Base-by-base conservation (phyloP, 1,139 yeast genomes). In the Nakaseomyces kungkrabaensis region DNA sequence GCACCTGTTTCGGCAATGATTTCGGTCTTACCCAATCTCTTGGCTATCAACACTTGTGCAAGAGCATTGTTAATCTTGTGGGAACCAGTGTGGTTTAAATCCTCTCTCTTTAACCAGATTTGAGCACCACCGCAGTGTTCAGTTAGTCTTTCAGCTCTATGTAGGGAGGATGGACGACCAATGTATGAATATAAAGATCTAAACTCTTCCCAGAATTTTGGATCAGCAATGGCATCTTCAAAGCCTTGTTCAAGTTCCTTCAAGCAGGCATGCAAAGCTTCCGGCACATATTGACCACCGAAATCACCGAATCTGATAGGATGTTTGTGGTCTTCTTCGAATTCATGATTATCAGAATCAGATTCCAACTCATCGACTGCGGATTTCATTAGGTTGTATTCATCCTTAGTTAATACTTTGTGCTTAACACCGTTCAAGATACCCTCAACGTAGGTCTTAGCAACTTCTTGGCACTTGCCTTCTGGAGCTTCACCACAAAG, bases 1-100 rank as follows among this genome's bases (percentile, higher is more conserved):
- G 99, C 99, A 69, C 99, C 99, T 44, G 99, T 92, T 73, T 92
- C 99, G 44, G 99, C 99, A 67, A 92, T 92, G 54, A 92, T 80
- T 60, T 85, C 82, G 54, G 74, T 81, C 74, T 92, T 92, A 47
- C 98, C 98, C 59, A 94, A 75, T 68, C 98, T 79, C 68, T 78
- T 86, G 37, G 98, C 98, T 59, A 92, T 76, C 54, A 92, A 75
- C 26, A 88, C 92, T 73, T 92, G 99, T 24, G 97, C 97, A 56
- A 92, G 72, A 27, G 98, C 97, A 63, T 92, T 92, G 71, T 92
- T 92, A 67, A 92, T 92, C 72, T 92, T 92, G 72, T 92, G 99
- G 40, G 96, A 86, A 53, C 99, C 98, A 2, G 98, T 92, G 69
- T 92, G 99, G 72, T 92, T 92, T 65, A 92, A 76, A 67, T 92